Evolutionary conservation across 306 rosid genomes (phyloP).

Genomic region (Casuarina cunninghamiana): DNA sequence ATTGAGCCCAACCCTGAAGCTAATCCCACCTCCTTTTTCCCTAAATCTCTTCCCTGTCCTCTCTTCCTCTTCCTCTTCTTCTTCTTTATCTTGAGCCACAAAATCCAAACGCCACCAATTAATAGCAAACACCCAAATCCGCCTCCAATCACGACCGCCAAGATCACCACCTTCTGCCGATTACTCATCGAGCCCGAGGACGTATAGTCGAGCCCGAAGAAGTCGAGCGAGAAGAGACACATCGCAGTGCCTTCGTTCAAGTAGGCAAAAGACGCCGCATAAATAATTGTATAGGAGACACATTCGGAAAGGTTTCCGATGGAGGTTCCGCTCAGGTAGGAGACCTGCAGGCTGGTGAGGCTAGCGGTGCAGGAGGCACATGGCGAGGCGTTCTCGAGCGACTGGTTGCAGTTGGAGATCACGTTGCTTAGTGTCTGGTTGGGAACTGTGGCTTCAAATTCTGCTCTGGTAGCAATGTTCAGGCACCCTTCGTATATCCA

Average conservation of each 20-base stretch:
- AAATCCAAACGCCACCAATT: slow-evolving; percentile 40
- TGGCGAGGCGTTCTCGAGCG: slow-evolving; percentile 54
- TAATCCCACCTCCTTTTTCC: slow-evolving; percentile 33
- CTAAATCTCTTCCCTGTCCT: background rate
- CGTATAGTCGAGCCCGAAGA: background rate
- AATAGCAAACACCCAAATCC: slow-evolving; percentile 24
- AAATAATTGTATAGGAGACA: slow-evolving; percentile 45
- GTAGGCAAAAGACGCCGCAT: slow-evolving; percentile 65
- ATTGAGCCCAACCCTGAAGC: slow-evolving; percentile 65
- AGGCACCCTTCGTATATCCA: slow-evolving; percentile 73
- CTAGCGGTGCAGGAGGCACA: slow-evolving; percentile 66
- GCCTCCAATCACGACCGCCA: slow-evolving; percentile 36
- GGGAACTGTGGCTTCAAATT: slow-evolving; percentile 39
- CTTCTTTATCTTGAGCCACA: slow-evolving; percentile 30
- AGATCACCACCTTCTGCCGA: slow-evolving; percentile 30
- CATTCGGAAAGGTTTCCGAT: slow-evolving; percentile 65
- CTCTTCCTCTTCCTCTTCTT: slow-evolving; percentile 19
- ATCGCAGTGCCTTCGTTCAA: slow-evolving; percentile 44
- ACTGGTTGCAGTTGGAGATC: slow-evolving; percentile 38
- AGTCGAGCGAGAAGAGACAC: slow-evolving; percentile 58
- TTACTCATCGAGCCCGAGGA: slow-evolving; percentile 27
- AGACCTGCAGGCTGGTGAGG: slow-evolving; percentile 27
- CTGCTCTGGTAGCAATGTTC: slow-evolving; percentile 54
- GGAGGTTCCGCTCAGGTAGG: slow-evolving; percentile 42
- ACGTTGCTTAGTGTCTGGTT: background rate